Evolutionary conservation across 2,329 filamentous ascomycete species (phyloP).

Genomic region (Aaosphaeria arxii): DNA sequence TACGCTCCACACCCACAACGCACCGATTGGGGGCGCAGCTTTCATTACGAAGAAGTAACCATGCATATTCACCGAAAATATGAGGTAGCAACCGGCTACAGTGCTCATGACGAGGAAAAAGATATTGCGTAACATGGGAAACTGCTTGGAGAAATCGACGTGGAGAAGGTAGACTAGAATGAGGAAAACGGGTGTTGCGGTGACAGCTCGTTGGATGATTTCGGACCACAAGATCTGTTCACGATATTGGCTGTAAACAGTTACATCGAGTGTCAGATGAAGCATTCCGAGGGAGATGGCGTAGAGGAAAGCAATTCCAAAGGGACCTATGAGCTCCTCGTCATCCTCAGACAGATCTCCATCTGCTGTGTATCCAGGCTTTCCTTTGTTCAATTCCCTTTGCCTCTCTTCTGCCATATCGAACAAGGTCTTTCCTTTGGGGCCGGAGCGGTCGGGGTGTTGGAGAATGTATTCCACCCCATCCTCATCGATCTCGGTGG

Average conservation of each 20-base stretch:
- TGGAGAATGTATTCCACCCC: constrained; percentile 59
- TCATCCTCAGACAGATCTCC: constrained; percentile 31
- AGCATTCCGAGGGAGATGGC: constrained; percentile 63
- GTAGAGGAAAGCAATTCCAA: constrained; percentile 49
- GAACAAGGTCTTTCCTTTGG: constrained; percentile 66
- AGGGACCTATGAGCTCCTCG: constrained; percentile 43
- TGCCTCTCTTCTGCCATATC: constrained; percentile 65
- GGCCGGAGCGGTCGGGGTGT: constrained; percentile 66
- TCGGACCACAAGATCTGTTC: constrained; percentile 60
- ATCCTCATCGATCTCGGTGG: constrained; percentile 36
- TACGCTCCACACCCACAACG: constrained; percentile 89
- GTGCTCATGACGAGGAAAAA: constrained; percentile 65
- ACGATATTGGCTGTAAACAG: constrained; percentile 78
- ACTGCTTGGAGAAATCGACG: constrained; percentile 38
- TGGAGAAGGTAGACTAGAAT: constrained; percentile 45
- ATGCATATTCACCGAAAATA: constrained; percentile 74
- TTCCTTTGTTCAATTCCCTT: constrained; percentile 42
- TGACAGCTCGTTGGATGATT: constrained; percentile 52
- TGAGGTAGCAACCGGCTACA: constrained; percentile 70
- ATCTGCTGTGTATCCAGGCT: constrained; percentile 47
- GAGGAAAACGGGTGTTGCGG: constrained; percentile 43
- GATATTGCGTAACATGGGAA: constrained; percentile 44
- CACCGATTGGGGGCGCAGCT: constrained; percentile 81
- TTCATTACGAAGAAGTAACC: constrained; percentile 91
- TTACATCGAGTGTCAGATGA: constrained; percentile 74